Conservation (phyloP, 2,329 filamentous ascomycete genomes). For the Simplicillium sp. region DNA sequence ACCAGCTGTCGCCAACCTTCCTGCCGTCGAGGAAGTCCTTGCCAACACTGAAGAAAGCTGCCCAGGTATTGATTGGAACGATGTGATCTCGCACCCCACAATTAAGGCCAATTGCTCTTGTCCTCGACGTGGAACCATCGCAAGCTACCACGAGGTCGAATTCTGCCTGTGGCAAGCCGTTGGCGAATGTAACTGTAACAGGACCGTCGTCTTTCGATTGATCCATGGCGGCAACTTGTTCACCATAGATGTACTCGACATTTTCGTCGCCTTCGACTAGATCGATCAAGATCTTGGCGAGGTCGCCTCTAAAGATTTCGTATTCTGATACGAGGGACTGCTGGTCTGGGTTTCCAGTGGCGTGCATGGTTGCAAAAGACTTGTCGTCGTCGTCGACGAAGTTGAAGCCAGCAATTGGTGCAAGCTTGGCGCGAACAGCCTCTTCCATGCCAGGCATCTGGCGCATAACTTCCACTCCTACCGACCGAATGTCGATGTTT, state of each 20-base stretch:
- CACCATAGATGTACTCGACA: constrained; percentile 3
- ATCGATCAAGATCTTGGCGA: background rate
- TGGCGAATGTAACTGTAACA: constrained; percentile 29
- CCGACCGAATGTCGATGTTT: constrained; percentile 25
- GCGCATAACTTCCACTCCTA: constrained; percentile 25
- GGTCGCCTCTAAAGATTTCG: too few relatives aligned
- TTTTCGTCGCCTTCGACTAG: background rate
- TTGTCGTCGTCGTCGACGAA: constrained; percentile 26
- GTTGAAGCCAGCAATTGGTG: constrained; percentile 30
- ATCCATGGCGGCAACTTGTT: background rate
- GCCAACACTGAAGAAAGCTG: constrained; percentile 29
- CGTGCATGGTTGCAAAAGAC: constrained; percentile 22
- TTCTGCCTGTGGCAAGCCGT: constrained; percentile 20
- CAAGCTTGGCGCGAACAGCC: constrained; percentile 17
- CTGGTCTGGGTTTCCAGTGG: constrained; percentile 25
- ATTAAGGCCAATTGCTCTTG: constrained; percentile 31
- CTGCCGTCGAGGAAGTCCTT: constrained; percentile 26
- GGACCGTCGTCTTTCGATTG: constrained; percentile 15
- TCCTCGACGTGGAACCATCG: constrained; percentile 36
- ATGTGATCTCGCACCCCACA: constrained; percentile 28
- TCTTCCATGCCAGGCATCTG: constrained; percentile 28
- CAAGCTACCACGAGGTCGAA: constrained; percentile 39
- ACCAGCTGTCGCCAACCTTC: constrained; percentile 25
- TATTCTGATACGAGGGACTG: constrained; percentile 32
- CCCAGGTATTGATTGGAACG: constrained; percentile 24